Percentiles rank a stretch among this genome's conserved stretches.
phyloP scores from a whole-genome alignment of 2,329 filamentous ascomycete genomes.

The Saccharata proteae region DNA sequence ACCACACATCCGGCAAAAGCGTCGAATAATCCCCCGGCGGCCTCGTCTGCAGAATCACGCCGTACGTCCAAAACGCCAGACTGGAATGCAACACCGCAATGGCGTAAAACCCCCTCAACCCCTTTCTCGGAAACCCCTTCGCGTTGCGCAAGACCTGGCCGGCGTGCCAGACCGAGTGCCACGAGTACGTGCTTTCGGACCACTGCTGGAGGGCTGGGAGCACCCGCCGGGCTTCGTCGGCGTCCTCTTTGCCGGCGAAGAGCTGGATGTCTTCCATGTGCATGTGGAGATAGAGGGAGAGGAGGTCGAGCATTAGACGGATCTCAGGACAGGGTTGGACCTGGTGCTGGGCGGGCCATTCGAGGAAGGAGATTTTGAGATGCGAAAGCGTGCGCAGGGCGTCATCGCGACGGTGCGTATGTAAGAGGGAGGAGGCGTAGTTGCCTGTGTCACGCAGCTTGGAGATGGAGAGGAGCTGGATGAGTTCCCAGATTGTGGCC shows the following conservation, averaged over 20 bases:
- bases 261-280: conserved; percentile 54
- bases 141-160: conserved; percentile 52
- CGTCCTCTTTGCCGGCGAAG: conserved; percentile 55
- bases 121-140: conserved; percentile 39
- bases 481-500: conserved; percentile 8
- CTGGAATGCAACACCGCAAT: conserved; percentile 58
- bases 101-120: conserved; percentile 54
- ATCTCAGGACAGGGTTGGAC: conserved; percentile 4
- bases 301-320: conserved; percentile 33
- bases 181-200: conserved; percentile 42
- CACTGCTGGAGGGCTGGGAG: conserved; percentile 49
- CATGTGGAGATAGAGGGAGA: conserved; percentile 53
- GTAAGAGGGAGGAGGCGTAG: conserved; percentile 3
- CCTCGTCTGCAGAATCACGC: conserved; percentile 4
- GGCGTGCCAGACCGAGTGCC: conserved; percentile 54
- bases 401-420: conserved; percentile 47
- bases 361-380: conserved; percentile 34
- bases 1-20: conserved; percentile 21
- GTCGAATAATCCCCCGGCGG: conserved; percentile 1
- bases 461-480: conserved; percentile 1
- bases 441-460: neutral
- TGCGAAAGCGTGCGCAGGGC: conserved; percentile 46
- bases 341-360: conserved; percentile 7
- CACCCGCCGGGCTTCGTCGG: conserved; percentile 50
- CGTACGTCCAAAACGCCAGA: conserved; percentile 47